Evolutionary conservation across 1,139 yeast genomes (phyloP), one percentile per base, ranked within the genome.

Genomic region (Pichia sp.): DNA sequence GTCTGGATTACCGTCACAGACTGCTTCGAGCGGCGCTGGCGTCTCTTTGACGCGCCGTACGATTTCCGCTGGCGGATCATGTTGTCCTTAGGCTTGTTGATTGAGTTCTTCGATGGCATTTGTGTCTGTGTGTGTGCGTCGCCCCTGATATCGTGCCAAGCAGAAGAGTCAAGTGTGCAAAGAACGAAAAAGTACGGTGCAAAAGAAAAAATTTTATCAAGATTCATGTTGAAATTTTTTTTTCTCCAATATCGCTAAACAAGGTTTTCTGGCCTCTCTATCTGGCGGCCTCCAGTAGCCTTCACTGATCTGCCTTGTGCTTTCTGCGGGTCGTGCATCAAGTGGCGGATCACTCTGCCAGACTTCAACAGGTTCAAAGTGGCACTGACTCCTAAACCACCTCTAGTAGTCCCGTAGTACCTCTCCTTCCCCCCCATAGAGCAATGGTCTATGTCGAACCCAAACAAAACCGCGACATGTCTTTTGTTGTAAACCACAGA

Each of bases 71-170:
- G 78, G 55, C 83, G 76, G 60, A 73, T 75, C 47, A 81, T 74
- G 61, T 81, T 80, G 62, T 80, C 81, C 71, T 85, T 87, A 53
- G 95, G 95, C 70, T 84, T 87, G 71, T 89, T 89, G 62, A 88
- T 77, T 52, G 90, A 79, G 75, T 87, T 87, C 72, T 80, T 85
- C 29, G 90, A 84, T 45, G 62, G 62, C 62, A 59, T 59, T 46
- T 4, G 29, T 15, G 5, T 5, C 8, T 13, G 11, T 15, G 16
- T n/a, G 34, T 31, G 34, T 8, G 34, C 34, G 34, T 31, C n/a
- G n/a, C n/a, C n/a, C n/a, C n/a, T n/a, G n/a, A 11, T 8, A 8
- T 31, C 11, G 15, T 36, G 10, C 15, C 3, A 36, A 36, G 40
- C 7, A 36, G 40, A 15, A 36, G 11, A 36, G 15, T 11, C 15